Conservation (phyloP, 2,329 filamentous ascomycete genomes). For the Plenodomus biglobosus region DNA sequence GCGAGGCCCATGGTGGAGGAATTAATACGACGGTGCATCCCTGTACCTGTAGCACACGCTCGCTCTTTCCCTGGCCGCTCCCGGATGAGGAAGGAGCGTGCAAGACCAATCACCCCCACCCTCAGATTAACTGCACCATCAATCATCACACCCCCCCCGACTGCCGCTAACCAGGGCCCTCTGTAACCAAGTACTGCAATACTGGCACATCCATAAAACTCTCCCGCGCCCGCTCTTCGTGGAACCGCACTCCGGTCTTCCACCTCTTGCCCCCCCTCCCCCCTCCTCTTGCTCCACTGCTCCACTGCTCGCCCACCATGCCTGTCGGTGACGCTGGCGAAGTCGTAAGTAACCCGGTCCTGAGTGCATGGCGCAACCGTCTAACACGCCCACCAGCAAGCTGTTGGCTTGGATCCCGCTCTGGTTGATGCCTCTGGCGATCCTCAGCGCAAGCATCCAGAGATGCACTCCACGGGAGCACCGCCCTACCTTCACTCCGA, state of each 20-base stretch:
- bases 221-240: conserved; percentile 2
- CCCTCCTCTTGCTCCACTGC: neutral
- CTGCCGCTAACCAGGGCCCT: neutral
- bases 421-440: conserved; percentile 39
- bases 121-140: conserved; percentile 13
- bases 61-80: conserved; percentile 14
- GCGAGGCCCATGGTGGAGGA: conserved; percentile 4
- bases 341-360: conserved; percentile 33
- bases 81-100: neutral
- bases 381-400: conserved; percentile 17
- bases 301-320: conserved; percentile 24
- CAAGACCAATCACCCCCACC: neutral
- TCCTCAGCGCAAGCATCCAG: conserved; percentile 37
- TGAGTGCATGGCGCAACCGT: too few relatives aligned
- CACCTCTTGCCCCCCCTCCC: too few relatives aligned
- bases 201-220: neutral
- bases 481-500: conserved; percentile 36
- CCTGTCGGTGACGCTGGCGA: conserved; percentile 29
- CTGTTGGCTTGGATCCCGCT: conserved; percentile 37
- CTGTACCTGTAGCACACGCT: conserved; percentile 7
- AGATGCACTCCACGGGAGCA: conserved; percentile 22
- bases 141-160: too few relatives aligned
- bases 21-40: conserved; percentile 6
- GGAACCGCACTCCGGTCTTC: conserved; percentile 1
- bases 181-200: neutral